A percentile compares a stretch with the other conserved stretches of the same genome.
phyloP scores from a whole-genome alignment of 2,329 filamentous ascomycete genomes.

The Hymenoscyphus linearis region DNA sequence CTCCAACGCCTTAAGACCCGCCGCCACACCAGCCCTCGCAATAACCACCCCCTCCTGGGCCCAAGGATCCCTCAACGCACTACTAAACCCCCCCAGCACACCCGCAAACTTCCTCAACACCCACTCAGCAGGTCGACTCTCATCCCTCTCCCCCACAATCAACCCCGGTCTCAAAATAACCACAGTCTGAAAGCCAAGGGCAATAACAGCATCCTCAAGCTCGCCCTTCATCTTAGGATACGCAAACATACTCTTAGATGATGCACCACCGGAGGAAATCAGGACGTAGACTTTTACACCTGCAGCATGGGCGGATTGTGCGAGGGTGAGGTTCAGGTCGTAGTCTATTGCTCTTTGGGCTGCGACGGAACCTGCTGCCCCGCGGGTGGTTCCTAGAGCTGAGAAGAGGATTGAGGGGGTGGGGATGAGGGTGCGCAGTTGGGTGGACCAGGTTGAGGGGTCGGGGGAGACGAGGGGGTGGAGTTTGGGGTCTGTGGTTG shows the following conservation, averaged over 20 bases:
- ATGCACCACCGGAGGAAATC: conserved; percentile 38
- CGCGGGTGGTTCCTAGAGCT: conserved; percentile 74
- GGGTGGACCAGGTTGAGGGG: conserved; percentile 60
- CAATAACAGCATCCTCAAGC: conserved; percentile 72
- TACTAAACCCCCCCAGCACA: conserved; percentile 49
- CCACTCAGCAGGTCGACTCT: conserved; percentile 53
- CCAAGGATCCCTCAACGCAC: conserved; percentile 55
- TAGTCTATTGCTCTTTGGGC: conserved; percentile 85
- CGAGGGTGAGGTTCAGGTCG: conserved; percentile 77
- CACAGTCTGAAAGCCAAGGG: conserved; percentile 68
- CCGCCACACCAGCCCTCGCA: conserved; percentile 46
- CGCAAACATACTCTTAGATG: conserved; percentile 45
- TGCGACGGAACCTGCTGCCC: conserved; percentile 66
- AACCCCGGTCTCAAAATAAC: conserved; percentile 72
- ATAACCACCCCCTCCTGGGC: conserved; percentile 61
- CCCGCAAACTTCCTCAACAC: conserved; percentile 50
- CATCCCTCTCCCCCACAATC: conserved; percentile 66
- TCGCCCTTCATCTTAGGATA: conserved; percentile 77
- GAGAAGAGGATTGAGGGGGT: conserved; percentile 65
- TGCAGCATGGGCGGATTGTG: conserved; percentile 65
- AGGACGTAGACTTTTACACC: conserved; percentile 63
- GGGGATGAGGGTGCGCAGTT: conserved; percentile 51
- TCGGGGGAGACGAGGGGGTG: conserved; percentile 63
- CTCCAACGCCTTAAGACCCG: conserved; percentile 40
- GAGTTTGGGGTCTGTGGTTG: conserved; percentile 49